Base-by-base conservation (phyloP, 306 rosid species). In the Datisca glomerata region DNA sequence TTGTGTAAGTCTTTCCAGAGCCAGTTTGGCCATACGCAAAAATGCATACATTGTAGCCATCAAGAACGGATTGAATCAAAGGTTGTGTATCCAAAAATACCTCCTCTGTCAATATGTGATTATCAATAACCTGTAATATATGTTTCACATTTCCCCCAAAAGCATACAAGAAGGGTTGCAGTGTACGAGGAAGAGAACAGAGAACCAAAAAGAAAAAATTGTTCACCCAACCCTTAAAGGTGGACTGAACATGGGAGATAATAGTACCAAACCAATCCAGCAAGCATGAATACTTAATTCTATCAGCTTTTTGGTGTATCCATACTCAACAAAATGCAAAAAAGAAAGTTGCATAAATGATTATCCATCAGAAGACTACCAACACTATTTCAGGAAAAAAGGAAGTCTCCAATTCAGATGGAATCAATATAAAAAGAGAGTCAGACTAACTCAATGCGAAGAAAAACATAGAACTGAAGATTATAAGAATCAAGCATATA, bases 21-120 rank as follows among this genome's bases (percentile, higher is more conserved):
- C 98, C 98, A 55, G 98, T 89, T 75, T 89, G 98, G 57, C 98
- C 98, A 52, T 89, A 89, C 14, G 98, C 98, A 78, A 89, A 89
- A 80, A 89, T 89, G 56, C 98, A 89, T 44, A 89, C 98, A 68
- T 78, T 84, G 72, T 75, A 89, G 39, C 98, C 98, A 45, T 89
- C 98, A 44, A 89, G 94, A 34, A 89, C 96, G 51, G 96, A 84
- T 32, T 95, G 86, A 63, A 89, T 71, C 45, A 89, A 66, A 1
- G 96, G 98, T 49, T 63, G 84, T 31, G 98, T 89, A 54, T 89
- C 98, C 48, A 72, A 25, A 65, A 78, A 89, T 37, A 89, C 79
- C 47, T 89, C 92, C 91, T 80, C 98, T 89, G 70, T 50, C 45
- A 59, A 43, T 25, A 23, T 13, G 23, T 21, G 45, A n/a, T n/a